These are phyloP conservation scores for Candida sanyaensis DNA, from an alignment of 1,139 yeast genomes.

Conservation along the genomic window DNA sequence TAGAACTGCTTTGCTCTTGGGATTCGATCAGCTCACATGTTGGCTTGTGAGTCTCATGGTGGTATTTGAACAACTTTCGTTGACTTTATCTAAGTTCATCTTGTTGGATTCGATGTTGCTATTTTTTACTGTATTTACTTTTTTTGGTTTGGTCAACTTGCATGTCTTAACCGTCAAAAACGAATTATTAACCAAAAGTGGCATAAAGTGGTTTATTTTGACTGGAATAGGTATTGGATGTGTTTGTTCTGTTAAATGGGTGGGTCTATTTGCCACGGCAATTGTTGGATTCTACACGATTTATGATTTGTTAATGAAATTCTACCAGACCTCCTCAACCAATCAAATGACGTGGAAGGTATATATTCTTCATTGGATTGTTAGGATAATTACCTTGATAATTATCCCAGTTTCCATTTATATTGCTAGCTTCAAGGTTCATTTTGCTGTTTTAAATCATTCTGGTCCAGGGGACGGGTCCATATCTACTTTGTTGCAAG, in stretches of 20 bases:
- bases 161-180: slow-evolving; percentile 43
- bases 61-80: slow-evolving; percentile 62
- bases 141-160: slow-evolving; percentile 56
- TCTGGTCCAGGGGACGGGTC: slow-evolving; percentile 83
- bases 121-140: slow-evolving; percentile 67
- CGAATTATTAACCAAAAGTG: slow-evolving; percentile 42
- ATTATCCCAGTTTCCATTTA: slow-evolving; percentile 75
- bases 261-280: slow-evolving; percentile 83
- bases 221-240: slow-evolving; percentile 89
- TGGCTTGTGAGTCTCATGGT: slow-evolving; percentile 63
- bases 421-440: slow-evolving; percentile 72
- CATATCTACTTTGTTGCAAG: slow-evolving; percentile 69
- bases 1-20: slow-evolving; percentile 54
- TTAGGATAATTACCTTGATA: slow-evolving; percentile 68
- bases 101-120: slow-evolving; percentile 71
- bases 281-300: slow-evolving; percentile 85
- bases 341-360: slow-evolving; percentile 28
- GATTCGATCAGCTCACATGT: slow-evolving; percentile 45
- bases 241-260: slow-evolving; percentile 95
- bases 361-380: slow-evolving; percentile 69
- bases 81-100: slow-evolving; percentile 69
- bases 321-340: slow-evolving; percentile 44
- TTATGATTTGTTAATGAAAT: slow-evolving; percentile 69
- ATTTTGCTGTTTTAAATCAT: slow-evolving; percentile 69
- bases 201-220: slow-evolving; percentile 58